Conservation (phyloP, 1,139 yeast species). For the Candida sojae region DNA sequence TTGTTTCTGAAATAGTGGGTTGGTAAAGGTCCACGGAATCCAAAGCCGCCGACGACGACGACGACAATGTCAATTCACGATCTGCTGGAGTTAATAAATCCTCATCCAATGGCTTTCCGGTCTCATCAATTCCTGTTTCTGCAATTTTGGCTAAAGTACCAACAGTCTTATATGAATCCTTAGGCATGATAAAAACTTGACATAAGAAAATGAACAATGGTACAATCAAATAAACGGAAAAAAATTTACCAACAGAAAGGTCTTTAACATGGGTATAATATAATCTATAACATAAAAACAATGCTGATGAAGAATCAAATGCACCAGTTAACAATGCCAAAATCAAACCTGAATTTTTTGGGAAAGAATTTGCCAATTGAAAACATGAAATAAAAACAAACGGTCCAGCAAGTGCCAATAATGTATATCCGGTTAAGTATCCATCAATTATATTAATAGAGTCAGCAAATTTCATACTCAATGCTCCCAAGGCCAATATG, state of each 20-base stretch:
- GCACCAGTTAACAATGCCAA: constrained; percentile 49
- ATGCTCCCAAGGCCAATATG: constrained; percentile 54
- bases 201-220: constrained; percentile 75
- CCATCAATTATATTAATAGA: constrained; percentile 32
- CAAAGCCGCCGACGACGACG: neutral
- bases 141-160: constrained; percentile 68
- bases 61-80: constrained; percentile 15
- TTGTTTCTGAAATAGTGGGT: constrained; percentile 45
- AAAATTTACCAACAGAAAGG: constrained; percentile 53
- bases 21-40: constrained; percentile 19
- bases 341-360: constrained; percentile 42
- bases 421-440: constrained; percentile 41
- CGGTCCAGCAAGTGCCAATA: constrained; percentile 48
- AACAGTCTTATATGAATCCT: constrained; percentile 67
- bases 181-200: constrained; percentile 80
- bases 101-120: constrained; percentile 50
- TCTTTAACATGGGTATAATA: constrained; percentile 49
- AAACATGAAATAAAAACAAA: constrained; percentile 49
- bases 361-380: constrained; percentile 49
- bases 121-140: constrained; percentile 70
- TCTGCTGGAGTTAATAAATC: constrained; percentile 41
- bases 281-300: constrained; percentile 60
- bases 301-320: constrained; percentile 47
- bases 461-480: constrained; percentile 43
- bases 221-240: constrained; percentile 64